Percentiles rank a stretch among this genome's conserved stretches.
phyloP scores from a whole-genome alignment of 805 yeast species.

The Yarrowia deformans region DNA sequence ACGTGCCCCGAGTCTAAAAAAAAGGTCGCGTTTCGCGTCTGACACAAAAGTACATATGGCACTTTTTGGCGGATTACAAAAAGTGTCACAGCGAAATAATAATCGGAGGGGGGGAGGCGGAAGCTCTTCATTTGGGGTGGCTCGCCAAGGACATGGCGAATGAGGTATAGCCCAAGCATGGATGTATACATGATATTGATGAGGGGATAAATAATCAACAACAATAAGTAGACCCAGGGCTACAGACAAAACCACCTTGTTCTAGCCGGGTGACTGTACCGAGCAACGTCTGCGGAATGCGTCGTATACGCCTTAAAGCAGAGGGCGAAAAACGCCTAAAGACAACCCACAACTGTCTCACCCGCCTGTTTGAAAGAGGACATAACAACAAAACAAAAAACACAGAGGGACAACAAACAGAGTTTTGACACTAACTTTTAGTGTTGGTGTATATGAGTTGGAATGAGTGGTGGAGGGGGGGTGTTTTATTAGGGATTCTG shows the following conservation, averaged over 20 bases:
- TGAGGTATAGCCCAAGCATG: not conserved
- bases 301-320: constrained; percentile 22
- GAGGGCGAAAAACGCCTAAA: constrained; percentile 14
- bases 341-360: constrained; percentile 29
- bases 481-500: not conserved
- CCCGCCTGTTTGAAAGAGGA: constrained; percentile 36
- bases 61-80: not conserved
- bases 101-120: not conserved
- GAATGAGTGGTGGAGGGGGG: constrained; percentile 3
- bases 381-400: constrained; percentile 30
- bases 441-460: constrained; percentile 22
- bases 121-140: not conserved
- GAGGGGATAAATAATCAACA: no score
- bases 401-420: constrained; percentile 6
- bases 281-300: constrained; percentile 21
- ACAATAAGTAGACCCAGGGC: no score
- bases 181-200: no score
- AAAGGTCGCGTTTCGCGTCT: constrained; percentile 35
- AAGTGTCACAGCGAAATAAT: constrained; percentile 12
- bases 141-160: not conserved
- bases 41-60: constrained; percentile 28
- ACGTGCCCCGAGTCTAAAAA: constrained; percentile 23
- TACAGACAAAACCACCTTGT: not conserved
- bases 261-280: not conserved
- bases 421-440: constrained; percentile 7